Evolutionary conservation across 768 basidiomycete species (phyloP).

Genomic region (Suillus decipiens): DNA sequence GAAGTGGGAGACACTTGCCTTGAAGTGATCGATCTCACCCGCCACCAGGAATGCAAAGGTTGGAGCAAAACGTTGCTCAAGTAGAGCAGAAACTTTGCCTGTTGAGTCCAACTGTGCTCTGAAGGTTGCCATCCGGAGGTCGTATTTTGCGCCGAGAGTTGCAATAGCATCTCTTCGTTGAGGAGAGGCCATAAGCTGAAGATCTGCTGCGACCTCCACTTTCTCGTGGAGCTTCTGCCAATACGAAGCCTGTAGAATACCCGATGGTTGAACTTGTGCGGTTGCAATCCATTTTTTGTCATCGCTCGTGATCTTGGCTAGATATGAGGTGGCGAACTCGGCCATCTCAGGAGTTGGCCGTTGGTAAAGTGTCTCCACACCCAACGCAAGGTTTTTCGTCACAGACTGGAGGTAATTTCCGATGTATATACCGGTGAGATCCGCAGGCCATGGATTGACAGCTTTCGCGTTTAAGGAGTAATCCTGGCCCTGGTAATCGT

Average conservation of each 20-base stretch:
- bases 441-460: conserved; percentile 87
- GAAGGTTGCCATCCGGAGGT: conserved; percentile 91
- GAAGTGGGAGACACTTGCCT: conserved; percentile 50
- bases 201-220: conserved; percentile 95
- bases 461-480: conserved; percentile 85
- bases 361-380: conserved; percentile 84
- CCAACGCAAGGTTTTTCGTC: conserved; percentile 86
- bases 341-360: conserved; percentile 69
- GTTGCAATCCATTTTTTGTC: conserved; percentile 92
- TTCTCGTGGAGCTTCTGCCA: conserved; percentile 96
- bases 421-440: conserved; percentile 89
- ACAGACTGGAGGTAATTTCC: conserved; percentile 92
- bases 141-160: conserved; percentile 95
- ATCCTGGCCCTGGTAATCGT: conserved; percentile 89
- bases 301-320: conserved; percentile 74
- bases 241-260: conserved; percentile 88
- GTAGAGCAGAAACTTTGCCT: conserved; percentile 91
- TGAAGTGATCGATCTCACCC: conserved; percentile 99
- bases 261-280: conserved; percentile 79
- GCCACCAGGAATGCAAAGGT: conserved; percentile 92
- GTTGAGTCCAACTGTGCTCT: conserved; percentile 93
- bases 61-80: conserved; percentile 96
- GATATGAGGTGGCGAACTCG: conserved; percentile 74
- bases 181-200: conserved; percentile 79
- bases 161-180: conserved; percentile 88